A percentile compares a stretch with the other conserved stretches of the same genome.
These are phyloP conservation scores for Wakefieldia striispora DNA, from an alignment of 768 basidiomycete genomes.

Conservation along the genomic window DNA sequence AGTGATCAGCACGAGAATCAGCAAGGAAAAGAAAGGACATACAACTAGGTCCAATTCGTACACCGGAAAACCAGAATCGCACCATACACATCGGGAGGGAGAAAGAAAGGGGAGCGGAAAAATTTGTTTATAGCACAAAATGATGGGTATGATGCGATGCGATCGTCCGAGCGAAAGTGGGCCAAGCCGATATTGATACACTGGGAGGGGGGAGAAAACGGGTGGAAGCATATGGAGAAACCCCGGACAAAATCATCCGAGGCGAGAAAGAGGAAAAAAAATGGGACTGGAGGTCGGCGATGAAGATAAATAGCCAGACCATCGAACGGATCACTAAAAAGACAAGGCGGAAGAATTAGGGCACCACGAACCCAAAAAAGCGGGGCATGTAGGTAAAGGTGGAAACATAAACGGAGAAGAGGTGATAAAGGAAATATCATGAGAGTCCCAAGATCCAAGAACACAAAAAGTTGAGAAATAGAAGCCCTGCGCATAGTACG, in stretches of 20 bases:
- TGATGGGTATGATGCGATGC: constrained; percentile 32
- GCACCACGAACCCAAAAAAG: constrained; percentile 21
- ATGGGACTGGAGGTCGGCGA: neutral
- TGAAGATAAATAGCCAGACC: constrained; percentile 20
- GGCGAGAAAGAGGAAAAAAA: neutral
- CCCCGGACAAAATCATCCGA: constrained; percentile 1
- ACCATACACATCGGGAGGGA: constrained; percentile 30
- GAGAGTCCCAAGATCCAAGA: constrained; percentile 42
- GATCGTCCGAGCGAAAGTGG: constrained; percentile 29
- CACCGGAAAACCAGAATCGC: constrained; percentile 33
- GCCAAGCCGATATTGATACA: constrained; percentile 36
- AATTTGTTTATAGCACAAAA: constrained; percentile 25
- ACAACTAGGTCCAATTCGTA: constrained; percentile 29
- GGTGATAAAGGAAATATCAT: constrained; percentile 23
- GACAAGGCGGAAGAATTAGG: constrained; percentile 20
- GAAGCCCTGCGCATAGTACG: constrained; percentile 21
- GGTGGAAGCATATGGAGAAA: neutral
- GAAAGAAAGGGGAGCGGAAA: neutral
- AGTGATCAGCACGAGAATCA: constrained; percentile 8
- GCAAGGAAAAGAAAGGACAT: neutral
- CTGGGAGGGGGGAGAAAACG: neutral
- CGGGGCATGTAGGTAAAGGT: constrained; percentile 15
- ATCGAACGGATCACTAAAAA: constrained; percentile 26
- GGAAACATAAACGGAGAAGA: constrained; percentile 14
- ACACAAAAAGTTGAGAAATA: constrained; percentile 34